These are phyloP conservation scores for Trametes punicea DNA, from an alignment of 768 basidiomycete species.

Conservation along the genomic window DNA sequence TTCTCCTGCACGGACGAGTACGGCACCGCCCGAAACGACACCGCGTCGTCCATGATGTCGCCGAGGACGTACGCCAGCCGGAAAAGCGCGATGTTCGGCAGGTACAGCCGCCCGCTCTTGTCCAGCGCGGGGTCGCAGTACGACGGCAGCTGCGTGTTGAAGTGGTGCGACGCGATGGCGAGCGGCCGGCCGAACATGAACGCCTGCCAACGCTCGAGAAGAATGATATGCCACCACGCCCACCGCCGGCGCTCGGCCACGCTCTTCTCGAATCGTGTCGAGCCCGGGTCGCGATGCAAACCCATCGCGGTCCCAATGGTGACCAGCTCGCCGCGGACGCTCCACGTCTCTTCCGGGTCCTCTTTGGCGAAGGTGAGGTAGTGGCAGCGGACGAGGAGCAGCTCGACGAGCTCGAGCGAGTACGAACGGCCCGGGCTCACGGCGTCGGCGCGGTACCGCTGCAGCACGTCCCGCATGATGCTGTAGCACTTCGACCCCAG, in stretches of 20 bases:
- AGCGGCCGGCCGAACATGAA: conserved; percentile 84
- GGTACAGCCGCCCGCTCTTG: conserved; percentile 60
- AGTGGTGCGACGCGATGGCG: conserved; percentile 75
- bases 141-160: conserved; percentile 75
- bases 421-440: conserved; percentile 25
- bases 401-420: conserved; percentile 70
- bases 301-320: conserved; percentile 81
- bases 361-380: conserved; percentile 71
- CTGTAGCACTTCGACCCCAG: conserved; percentile 66
- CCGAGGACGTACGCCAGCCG: conserved; percentile 75
- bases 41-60: conserved; percentile 82
- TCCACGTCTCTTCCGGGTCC: conserved; percentile 81
- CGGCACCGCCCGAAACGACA: conserved; percentile 68
- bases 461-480: conserved; percentile 60
- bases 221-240: conserved; percentile 89
- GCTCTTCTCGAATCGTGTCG: conserved; percentile 67
- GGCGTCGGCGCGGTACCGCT: conserved; percentile 54
- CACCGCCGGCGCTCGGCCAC: conserved; percentile 76
- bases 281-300: conserved; percentile 80
- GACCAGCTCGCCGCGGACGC: conserved; percentile 66
- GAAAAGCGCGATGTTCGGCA: conserved; percentile 73
- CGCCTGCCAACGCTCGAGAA: conserved; percentile 84
- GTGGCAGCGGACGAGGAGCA: conserved; percentile 65
- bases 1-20: conserved; percentile 72
- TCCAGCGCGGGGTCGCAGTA: conserved; percentile 62